Evolutionary conservation across 23 red algal species (phyloP).

Genomic region (Gracilariopsis chorda): DNA sequence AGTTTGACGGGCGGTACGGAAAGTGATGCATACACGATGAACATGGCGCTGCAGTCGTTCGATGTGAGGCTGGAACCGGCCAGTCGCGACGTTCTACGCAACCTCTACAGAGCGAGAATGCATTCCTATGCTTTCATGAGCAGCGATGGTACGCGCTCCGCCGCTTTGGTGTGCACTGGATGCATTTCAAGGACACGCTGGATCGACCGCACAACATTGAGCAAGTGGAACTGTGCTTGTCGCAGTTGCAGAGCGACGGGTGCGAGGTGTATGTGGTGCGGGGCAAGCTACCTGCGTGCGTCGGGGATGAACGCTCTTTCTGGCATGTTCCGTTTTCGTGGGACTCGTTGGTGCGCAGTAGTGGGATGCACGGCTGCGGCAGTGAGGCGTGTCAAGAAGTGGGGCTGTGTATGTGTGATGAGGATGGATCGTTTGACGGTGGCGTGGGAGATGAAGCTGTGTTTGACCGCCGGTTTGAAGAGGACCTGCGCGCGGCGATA

Average conservation of each 20-base stretch:
- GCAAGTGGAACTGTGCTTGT: background rate
- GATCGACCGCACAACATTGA: background rate
- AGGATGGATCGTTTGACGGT: background rate
- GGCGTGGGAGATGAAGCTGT: too few relatives aligned
- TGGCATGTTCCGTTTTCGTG: constrained; percentile 17
- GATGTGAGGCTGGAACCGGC: background rate
- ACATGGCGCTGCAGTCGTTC: constrained; percentile 34
- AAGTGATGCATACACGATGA: constrained; percentile 9
- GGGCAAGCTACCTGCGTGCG: constrained; percentile 13
- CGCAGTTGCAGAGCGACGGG: constrained; percentile 17
- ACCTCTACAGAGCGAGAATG: background rate
- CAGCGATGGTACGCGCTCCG: constrained; percentile 22
- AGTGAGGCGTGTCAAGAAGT: background rate
- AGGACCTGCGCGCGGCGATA: background rate
- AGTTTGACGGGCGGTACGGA: background rate
- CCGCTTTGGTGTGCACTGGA: constrained; percentile 39
- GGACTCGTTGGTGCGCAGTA: background rate
- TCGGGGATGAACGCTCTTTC: background rate
- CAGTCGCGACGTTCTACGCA: background rate
- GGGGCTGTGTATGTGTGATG: background rate
- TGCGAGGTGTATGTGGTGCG: constrained; percentile 11
- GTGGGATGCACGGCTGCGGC: background rate
- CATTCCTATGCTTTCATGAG: constrained; percentile 18
- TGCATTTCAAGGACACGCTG: constrained; percentile 20
- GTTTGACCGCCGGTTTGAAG: background rate